Evolutionary conservation across 106 monocot genomes (phyloP).

Genomic region (Cymbidium sinense): DNA sequence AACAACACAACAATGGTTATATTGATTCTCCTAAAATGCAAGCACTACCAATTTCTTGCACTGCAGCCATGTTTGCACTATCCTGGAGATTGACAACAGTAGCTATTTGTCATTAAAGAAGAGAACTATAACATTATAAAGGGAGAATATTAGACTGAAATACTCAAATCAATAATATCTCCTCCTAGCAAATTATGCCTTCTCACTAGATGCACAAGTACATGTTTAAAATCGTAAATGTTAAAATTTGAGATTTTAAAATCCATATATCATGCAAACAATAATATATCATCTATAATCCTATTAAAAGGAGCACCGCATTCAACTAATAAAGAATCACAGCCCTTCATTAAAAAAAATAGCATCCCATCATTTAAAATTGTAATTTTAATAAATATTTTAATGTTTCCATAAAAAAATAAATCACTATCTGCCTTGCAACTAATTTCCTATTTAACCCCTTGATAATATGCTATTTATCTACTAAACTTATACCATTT

Average conservation of each 20-base stretch:
- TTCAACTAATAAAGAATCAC: not conserved
- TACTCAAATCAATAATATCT: no score
- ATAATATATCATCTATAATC: no score
- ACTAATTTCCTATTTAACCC: no score
- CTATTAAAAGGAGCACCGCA: not conserved
- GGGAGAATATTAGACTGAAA: not conserved
- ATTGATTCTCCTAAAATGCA: not conserved
- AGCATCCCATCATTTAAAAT: no score
- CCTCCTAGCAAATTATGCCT: not conserved
- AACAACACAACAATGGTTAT: not conserved
- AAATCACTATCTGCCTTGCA: no score
- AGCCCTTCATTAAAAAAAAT: not conserved
- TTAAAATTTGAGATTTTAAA: not conserved
- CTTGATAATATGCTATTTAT: no score
- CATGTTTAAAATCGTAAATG: not conserved
- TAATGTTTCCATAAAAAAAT: no score
- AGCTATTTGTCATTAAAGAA: not conserved
- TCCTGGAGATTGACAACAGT: not conserved
- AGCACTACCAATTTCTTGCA: not conserved
- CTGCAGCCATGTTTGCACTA: not conserved
- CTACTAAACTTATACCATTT: no score
- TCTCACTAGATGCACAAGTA: not conserved
- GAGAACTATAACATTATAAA: not conserved
- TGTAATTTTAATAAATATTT: no score
- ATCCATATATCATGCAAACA: not conserved